Base-by-base conservation (phyloP, 179 eudicot species). In the Nepenthes alata region DNA sequence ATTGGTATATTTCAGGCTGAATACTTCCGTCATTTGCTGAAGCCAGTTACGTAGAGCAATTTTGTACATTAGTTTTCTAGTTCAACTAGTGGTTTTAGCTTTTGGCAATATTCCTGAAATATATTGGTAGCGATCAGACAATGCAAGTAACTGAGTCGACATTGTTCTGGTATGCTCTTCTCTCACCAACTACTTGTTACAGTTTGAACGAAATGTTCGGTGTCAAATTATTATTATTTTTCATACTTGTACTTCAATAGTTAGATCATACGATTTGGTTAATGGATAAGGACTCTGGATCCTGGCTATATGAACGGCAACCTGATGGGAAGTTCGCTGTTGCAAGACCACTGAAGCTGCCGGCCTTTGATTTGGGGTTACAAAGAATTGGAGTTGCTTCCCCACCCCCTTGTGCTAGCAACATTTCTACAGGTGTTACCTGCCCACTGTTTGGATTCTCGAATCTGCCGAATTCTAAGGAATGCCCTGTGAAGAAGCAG, bases 21-120 rank as follows among this genome's bases (percentile, higher is more conserved):
- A 73, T 93, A 93, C 77, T 93, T 93, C 67, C 94, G 98, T 44
- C 93, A 80, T 45, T 81, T 93, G 81, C 86, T 93, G 51, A 93
- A 93, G 73, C 98, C 98, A n/a, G 95, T 93, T 5, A 93, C 98
- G 97, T 93, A 93, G 95, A 71, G 67, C 7, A 55, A 75, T 73
- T 64, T 67, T 38, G 37, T 55, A 39, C 57, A 34, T 58, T 59
- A 67, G 75, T 77, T 69, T 71, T 78, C 81, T 72, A 77, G 72
- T 82, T 85, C 71, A 79, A 6, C 80, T 80, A 79, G 78, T 66
- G 68, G 80, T 69, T 63, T 72, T 79, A 65, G 47, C 58, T 80
- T 76, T 80, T 70, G 63, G 6, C 61, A 39, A 66, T 58, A 72
- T 83, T 82, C 64, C 67, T 74, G 68, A 72, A 69, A 25, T 25